Conservation (phyloP, 129 eudicot genomes). For the Erigeron canadensis region DNA sequence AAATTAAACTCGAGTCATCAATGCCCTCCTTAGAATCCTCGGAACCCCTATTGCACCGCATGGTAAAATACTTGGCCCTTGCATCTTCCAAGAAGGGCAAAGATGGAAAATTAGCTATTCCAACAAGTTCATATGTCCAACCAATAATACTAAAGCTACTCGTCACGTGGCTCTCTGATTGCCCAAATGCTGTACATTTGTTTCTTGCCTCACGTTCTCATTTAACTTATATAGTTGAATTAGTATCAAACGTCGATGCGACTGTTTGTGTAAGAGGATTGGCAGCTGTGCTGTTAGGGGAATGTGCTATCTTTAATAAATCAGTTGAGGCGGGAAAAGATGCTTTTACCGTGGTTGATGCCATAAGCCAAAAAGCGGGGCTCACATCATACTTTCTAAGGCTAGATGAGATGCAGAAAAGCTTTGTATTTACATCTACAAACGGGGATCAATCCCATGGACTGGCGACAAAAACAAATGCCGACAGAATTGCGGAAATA, state of each 20-base stretch:
- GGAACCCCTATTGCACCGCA: slow-evolving; percentile 86
- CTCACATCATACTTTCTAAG: slow-evolving; percentile 63
- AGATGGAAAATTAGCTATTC: slow-evolving; percentile 52
- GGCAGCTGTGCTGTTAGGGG: slow-evolving; percentile 77
- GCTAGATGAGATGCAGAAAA: slow-evolving; percentile 80
- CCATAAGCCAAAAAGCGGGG: slow-evolving; percentile 78
- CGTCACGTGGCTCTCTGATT: slow-evolving; percentile 72
- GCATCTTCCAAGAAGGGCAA: slow-evolving; percentile 69
- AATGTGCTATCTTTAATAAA: slow-evolving; percentile 64
- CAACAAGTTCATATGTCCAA: slow-evolving; percentile 46
- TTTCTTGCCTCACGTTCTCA: slow-evolving; percentile 79
- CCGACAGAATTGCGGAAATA: slow-evolving; percentile 64
- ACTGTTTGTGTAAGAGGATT: slow-evolving; percentile 70
- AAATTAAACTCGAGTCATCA: slow-evolving; percentile 72
- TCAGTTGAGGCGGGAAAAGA: slow-evolving; percentile 48
- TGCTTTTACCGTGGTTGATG: slow-evolving; percentile 63
- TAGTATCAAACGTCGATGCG: slow-evolving; percentile 45
- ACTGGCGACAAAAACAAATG: slow-evolving; percentile 53
- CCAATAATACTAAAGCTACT: slow-evolving; percentile 74
- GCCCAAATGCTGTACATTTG: slow-evolving; percentile 72
- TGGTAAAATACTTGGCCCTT: slow-evolving; percentile 83
- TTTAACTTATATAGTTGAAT: slow-evolving; percentile 69
- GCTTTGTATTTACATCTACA: slow-evolving; percentile 58
- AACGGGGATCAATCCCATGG: slow-evolving; percentile 48
- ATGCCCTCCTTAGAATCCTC: slow-evolving; percentile 53